Evolutionary conservation across 2,329 filamentous ascomycete species (phyloP).

Genomic region (Metarhizium sp.): DNA sequence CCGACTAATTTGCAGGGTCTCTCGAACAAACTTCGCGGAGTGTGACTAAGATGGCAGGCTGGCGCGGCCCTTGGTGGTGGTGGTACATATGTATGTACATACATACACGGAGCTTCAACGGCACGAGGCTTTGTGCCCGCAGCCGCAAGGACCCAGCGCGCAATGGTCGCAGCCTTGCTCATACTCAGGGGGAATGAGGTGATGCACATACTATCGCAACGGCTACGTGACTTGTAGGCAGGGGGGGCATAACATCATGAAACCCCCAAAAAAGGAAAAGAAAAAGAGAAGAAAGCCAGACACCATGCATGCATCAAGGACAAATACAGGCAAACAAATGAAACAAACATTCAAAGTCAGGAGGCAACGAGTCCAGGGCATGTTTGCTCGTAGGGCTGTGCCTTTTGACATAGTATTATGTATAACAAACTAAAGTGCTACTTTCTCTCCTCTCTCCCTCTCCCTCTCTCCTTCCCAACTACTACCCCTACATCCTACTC

Average conservation of each 20-base stretch:
- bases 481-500: constrained; percentile 33
- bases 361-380: background rate
- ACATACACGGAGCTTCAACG: background rate
- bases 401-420: background rate
- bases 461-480: background rate
- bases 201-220: background rate
- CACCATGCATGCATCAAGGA: too few relatives aligned
- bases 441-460: background rate
- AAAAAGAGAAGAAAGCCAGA: background rate
- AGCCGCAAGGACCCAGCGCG: background rate
- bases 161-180: background rate
- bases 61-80: background rate
- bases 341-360: background rate
- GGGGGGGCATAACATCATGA: background rate
- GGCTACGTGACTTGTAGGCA: background rate
- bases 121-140: background rate
- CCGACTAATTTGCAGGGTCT: background rate
- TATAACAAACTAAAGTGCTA: background rate
- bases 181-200: background rate
- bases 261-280: background rate
- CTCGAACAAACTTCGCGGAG: background rate
- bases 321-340: background rate
- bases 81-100: background rate
- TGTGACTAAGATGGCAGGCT: background rate
- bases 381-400: background rate